Percentiles rank a stretch among this genome's conserved stretches.
phyloP scores from a whole-genome alignment of 176 grass and related monocot genomes.

The Tillandsia leiboldiana region DNA sequence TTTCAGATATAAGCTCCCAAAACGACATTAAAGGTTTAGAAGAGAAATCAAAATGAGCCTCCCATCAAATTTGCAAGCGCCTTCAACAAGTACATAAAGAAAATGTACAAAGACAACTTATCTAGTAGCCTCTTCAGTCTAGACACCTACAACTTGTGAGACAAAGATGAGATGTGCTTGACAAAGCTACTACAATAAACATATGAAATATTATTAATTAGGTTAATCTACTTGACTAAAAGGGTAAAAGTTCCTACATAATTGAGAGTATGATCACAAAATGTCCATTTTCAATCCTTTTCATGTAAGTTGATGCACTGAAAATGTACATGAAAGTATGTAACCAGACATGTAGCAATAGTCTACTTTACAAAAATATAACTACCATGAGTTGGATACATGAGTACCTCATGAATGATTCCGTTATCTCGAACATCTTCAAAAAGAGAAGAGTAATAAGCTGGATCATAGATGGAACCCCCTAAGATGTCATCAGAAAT shows the following conservation, averaged over 20 bases:
- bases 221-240: neutral
- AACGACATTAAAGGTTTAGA: neutral
- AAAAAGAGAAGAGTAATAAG: conserved; percentile 90
- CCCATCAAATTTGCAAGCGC: neutral
- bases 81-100: neutral
- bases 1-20: neutral
- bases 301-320: neutral
- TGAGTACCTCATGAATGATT: conserved; percentile 53
- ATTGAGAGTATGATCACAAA: conserved; percentile 1
- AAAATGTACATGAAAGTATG: neutral
- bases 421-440: conserved; percentile 64
- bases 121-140: neutral
- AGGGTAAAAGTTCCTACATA: conserved; percentile 12
- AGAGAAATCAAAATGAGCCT: neutral
- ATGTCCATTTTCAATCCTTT: neutral
- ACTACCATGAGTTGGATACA: neutral
- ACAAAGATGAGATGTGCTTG: neutral
- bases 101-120: neutral
- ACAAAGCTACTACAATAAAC: neutral
- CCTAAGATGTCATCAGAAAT: conserved; percentile 87
- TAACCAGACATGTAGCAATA: neutral
- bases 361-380: neutral
- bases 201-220: neutral
- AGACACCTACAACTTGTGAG: neutral
- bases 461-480: conserved; percentile 89